Percentiles rank a stretch among this genome's conserved stretches.
phyloP scores from a whole-genome alignment of 106 monocot species.

The Platanthera zijinensis region DNA sequence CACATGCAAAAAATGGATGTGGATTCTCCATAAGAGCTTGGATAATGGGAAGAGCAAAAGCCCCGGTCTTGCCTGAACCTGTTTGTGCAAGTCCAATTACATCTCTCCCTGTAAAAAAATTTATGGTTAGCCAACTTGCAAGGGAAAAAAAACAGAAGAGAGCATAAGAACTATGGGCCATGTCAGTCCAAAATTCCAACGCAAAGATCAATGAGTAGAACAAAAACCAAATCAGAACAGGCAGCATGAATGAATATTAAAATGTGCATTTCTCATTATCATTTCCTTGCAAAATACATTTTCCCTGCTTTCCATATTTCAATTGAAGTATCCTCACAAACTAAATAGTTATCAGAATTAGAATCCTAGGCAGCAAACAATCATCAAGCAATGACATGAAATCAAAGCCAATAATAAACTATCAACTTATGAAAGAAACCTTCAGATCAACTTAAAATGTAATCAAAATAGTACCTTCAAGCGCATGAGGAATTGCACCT shows the following conservation, averaged over 20 bases:
- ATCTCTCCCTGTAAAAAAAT: constrained; percentile 48
- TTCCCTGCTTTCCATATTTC: not conserved
- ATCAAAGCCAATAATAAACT: not conserved
- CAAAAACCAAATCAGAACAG: not conserved
- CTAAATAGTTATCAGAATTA: not conserved
- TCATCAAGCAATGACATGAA: not conserved
- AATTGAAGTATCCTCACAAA: not conserved
- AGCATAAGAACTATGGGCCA: not conserved
- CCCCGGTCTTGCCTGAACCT: constrained; percentile 93
- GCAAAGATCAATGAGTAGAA: not conserved
- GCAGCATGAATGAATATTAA: too few relatives aligned
- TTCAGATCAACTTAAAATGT: not conserved
- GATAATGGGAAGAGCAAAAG: constrained; percentile 91
- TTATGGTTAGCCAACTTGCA: not conserved
- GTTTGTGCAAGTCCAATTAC: constrained; percentile 91
- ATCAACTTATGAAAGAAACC: not conserved
- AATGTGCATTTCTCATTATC: too few relatives aligned
- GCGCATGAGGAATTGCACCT: constrained; percentile 73
- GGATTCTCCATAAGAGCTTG: constrained; percentile 71
- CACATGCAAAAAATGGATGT: constrained; percentile 76
- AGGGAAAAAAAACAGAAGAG: too few relatives aligned
- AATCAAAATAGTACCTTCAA: constrained; percentile 41
- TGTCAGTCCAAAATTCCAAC: not conserved
- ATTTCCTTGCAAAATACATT: not conserved
- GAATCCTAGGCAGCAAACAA: not conserved